A percentile compares a stretch with the other conserved stretches of the same genome.
These are phyloP conservation scores for Akanthomyces lecanii DNA, from an alignment of 2,329 filamentous ascomycete genomes.

Conservation along the genomic window DNA sequence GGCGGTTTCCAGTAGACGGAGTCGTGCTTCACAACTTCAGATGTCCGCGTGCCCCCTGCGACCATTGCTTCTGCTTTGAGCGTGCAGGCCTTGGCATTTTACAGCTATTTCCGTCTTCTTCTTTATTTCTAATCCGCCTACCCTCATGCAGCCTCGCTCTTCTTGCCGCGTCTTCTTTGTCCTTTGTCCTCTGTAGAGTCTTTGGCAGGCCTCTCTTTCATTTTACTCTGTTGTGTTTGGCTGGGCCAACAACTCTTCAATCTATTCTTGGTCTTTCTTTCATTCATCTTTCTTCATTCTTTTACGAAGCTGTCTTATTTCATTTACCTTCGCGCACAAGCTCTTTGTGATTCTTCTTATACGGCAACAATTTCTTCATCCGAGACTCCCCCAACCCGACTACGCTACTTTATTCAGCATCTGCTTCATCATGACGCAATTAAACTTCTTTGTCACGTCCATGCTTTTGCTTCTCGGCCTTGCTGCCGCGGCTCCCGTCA, in stretches of 20 bases:
- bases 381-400: constrained; percentile 8
- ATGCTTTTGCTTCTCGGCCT: constrained; percentile 18
- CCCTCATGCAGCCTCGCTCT: background rate
- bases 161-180: background rate
- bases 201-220: constrained; percentile 7
- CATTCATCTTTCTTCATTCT: constrained; percentile 20
- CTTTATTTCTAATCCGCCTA: constrained; percentile 8
- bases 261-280: constrained; percentile 18
- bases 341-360: background rate
- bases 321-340: constrained; percentile 12
- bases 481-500: constrained; percentile 26
- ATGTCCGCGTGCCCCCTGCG: background rate
- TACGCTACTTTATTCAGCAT: background rate
- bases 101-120: background rate
- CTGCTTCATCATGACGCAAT: constrained; percentile 9
- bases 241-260: constrained; percentile 10
- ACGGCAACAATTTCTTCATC: constrained; percentile 10
- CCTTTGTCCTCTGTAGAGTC: constrained; percentile 1
- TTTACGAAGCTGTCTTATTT: constrained; percentile 19
- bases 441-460: background rate
- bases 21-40: constrained; percentile 12
- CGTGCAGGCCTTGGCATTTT: background rate
- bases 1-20: constrained; percentile 5
- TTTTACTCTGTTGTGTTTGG: constrained; percentile 3
- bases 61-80: background rate